These are phyloP conservation scores for Chytriomyces sp. DNA, from an alignment of 192 early-diverging fungal species.

Conservation along the genomic window DNA sequence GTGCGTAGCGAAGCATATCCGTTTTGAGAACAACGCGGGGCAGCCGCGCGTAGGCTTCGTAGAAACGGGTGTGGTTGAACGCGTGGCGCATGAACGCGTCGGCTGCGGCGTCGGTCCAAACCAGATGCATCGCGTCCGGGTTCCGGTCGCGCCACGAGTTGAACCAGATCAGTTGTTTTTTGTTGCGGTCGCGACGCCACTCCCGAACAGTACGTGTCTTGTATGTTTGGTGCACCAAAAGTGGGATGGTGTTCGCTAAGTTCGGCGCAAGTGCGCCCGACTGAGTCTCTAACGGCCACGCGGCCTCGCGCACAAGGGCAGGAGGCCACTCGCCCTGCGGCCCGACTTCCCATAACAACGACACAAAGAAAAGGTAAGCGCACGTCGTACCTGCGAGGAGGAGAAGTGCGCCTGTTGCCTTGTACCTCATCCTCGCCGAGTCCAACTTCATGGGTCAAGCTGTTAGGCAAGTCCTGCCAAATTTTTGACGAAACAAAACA, in stretches of 20 bases:
- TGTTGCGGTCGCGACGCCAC: neutral
- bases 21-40: constrained; percentile 5
- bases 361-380: no score
- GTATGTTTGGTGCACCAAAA: neutral
- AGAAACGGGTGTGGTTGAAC: neutral
- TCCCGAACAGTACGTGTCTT: neutral
- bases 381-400: no score
- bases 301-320: no score
- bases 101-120: neutral
- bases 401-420: no score
- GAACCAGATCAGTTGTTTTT: neutral
- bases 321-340: no score
- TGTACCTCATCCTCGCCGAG: no score
- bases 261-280: neutral
- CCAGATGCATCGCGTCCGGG: neutral
- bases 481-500: no score
- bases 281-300: no score
- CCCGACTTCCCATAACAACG: no score
- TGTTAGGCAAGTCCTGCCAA: no score
- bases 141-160: neutral
- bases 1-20: constrained; percentile 22
- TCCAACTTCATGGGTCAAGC: no score
- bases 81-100: neutral
- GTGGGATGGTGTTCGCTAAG: neutral
- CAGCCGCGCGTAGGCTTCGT: neutral